Percentiles rank a stretch among this genome's conserved stretches.
Conservation (phyloP, 2,329 filamentous ascomycete genomes). For the Trichoderma semiorbis region DNA sequence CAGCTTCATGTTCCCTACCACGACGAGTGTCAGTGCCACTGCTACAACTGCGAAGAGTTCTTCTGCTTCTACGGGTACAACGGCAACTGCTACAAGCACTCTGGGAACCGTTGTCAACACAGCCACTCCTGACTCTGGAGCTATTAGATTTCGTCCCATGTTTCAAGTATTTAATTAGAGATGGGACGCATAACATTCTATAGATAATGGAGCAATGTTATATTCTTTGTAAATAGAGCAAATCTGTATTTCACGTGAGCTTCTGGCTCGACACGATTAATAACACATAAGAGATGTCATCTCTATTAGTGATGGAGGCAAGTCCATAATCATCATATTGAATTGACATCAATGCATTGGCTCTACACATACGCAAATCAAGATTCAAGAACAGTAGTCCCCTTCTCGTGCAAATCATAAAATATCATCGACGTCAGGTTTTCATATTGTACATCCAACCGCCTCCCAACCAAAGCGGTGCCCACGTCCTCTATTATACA, state of each 20-base stretch:
- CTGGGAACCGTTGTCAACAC: not conserved
- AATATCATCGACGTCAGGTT: slow-evolving; percentile 1
- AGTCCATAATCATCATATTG: not conserved
- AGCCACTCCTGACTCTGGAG: not conserved
- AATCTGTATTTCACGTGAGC: not conserved
- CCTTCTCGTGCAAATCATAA: not conserved
- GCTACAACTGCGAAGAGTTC: not conserved
- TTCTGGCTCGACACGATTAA: not conserved
- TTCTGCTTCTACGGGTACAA: not conserved
- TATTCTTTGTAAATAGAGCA: not conserved
- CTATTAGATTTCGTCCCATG: not conserved
- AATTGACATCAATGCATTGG: not conserved
- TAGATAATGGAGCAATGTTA: not conserved
- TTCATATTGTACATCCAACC: slow-evolving; percentile 16
- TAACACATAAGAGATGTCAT: not conserved
- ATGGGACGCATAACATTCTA: not conserved
- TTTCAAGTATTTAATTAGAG: not conserved
- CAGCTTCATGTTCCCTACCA: not conserved
- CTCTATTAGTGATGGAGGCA: not conserved
- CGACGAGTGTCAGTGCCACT: not conserved
- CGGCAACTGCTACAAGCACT: not conserved
- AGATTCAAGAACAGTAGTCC: not conserved
- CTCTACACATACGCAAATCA: not conserved
- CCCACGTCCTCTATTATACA: slow-evolving; percentile 14
- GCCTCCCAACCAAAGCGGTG: not conserved